Evolutionary conservation across 2,329 filamentous ascomycete species (phyloP).

Genomic region (Calonectria hawksworthii): DNA sequence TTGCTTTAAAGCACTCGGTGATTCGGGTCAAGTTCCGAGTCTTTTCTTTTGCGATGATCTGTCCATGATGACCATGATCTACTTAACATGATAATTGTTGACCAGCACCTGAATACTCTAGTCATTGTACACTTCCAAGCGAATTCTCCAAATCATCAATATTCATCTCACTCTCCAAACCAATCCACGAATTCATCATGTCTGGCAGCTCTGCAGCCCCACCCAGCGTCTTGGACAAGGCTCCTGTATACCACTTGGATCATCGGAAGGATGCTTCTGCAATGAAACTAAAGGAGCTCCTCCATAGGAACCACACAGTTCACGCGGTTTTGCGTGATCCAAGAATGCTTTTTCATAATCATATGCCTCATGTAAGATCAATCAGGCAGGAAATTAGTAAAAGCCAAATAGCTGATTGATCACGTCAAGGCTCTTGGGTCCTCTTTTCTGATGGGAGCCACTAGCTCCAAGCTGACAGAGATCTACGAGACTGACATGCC

Average conservation of each 20-base stretch:
- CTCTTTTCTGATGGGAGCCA: conserved; percentile 1
- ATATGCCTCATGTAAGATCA: conserved; percentile 12
- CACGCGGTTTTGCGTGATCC: conserved; percentile 9
- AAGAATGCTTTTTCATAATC: conserved; percentile 12
- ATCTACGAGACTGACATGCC: not conserved
- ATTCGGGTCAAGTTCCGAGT: too few species aligned
- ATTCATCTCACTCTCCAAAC: too few species aligned
- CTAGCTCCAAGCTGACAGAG: not conserved
- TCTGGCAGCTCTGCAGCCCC: too few species aligned
- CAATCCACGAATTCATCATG: too few species aligned
- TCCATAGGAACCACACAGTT: not conserved
- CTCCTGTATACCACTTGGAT: not conserved
- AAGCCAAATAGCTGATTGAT: not conserved
- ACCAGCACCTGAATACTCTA: too few species aligned
- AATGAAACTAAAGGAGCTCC: not conserved
- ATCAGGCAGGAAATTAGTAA: not conserved
- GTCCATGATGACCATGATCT: too few species aligned
- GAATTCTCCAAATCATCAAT: too few species aligned
- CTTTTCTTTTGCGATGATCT: too few species aligned
- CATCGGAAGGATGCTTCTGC: not conserved
- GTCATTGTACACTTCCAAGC: too few species aligned
- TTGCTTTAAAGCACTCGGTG: too few species aligned
- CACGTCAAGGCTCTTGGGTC: not conserved
- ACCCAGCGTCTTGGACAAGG: not conserved
- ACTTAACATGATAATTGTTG: too few species aligned